Base-by-base conservation (phyloP, 371 early-diverging fungal genomes). In the Apophysomyces sp. region DNA sequence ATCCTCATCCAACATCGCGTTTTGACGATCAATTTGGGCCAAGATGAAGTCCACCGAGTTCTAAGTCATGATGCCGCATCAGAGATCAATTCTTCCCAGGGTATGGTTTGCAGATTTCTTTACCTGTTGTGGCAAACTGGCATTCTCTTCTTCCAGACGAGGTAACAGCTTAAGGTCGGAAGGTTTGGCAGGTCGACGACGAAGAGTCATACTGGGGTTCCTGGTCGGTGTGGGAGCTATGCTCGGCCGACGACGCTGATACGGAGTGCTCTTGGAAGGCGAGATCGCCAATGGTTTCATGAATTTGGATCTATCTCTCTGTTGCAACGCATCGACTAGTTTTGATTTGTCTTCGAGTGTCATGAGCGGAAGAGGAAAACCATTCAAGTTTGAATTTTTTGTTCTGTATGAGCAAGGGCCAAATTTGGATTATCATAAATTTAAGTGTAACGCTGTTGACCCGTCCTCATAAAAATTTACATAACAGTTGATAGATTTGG, bases 11-110 rank as follows among this genome's bases (percentile, higher is more conserved):
- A 85, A 58, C 55, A 81, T 57, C 30, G 78, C 80, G 68, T 85
- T 85, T 51, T 85, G 85, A 55, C 78, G 69, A 58, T 85, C 83
- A 26, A 85, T 69, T 31, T 80, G 80, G 8, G 82, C 85, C 59
- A 85, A 59, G 44, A 85, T 72, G 62, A 82, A 80, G 34, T 79
- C 74, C 11, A 74, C 78, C 4, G 82, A 80, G 37, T 78, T 78
- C 79, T 73, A 61, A 11, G 2, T 21, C 49, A 44, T 11, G 24
- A 7, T 44, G 49, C 9, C 2, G 9, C 9, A 18, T 44, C 21
- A 44, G 49, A 26, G 49, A 44, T 44, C 49, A 21, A 21, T 18
- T 3, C 8, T 16, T 44, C 21, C 4, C 21, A 4, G 21, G 6
- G 49, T 44, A 44, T 44, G 9, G 21, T 4, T n/a, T 18, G 49